These are phyloP conservation scores for Guyanaporus albipodus DNA, from an alignment of 768 basidiomycete genomes.

Conservation along the genomic window DNA sequence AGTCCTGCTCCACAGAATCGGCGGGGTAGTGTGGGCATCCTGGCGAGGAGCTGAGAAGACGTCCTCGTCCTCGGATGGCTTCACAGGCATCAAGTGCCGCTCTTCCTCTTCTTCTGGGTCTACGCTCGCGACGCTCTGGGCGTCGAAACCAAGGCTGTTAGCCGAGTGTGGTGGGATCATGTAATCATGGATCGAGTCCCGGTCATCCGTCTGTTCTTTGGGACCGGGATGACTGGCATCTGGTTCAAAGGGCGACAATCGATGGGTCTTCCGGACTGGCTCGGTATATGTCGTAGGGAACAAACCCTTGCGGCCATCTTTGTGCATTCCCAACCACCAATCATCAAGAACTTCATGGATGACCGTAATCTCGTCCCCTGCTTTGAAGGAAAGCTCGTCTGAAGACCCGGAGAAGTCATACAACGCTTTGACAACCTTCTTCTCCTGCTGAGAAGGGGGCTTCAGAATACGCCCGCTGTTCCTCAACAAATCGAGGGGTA, in stretches of 20 bases:
- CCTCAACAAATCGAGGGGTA: slow-evolving; percentile 24
- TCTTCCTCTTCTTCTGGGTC: slow-evolving; percentile 44
- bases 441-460: slow-evolving; percentile 46
- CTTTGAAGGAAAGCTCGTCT: slow-evolving; percentile 74
- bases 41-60: slow-evolving; percentile 24
- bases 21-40: slow-evolving; percentile 5
- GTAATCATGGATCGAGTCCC: slow-evolving; percentile 14
- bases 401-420: slow-evolving; percentile 71
- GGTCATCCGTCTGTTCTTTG: slow-evolving; percentile 25
- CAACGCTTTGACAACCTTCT: slow-evolving; percentile 60
- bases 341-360: slow-evolving; percentile 79
- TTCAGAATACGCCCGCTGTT: slow-evolving; percentile 43
- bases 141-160: slow-evolving; percentile 23
- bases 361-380: slow-evolving; percentile 73
- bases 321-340: slow-evolving; percentile 85
- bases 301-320: slow-evolving; percentile 62
- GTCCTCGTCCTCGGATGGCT: slow-evolving; percentile 24
- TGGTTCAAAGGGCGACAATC: slow-evolving; percentile 34
- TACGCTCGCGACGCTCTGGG: slow-evolving; percentile 43
- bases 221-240: slow-evolving; percentile 13
- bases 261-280: slow-evolving; percentile 14
- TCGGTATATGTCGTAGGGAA: slow-evolving; percentile 82
- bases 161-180: slow-evolving; percentile 25
- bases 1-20: slow-evolving; percentile 23
- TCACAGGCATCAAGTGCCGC: slow-evolving; percentile 30